Base-by-base conservation (phyloP, 768 basidiomycete species). In the Nevesoporus exiguus region DNA sequence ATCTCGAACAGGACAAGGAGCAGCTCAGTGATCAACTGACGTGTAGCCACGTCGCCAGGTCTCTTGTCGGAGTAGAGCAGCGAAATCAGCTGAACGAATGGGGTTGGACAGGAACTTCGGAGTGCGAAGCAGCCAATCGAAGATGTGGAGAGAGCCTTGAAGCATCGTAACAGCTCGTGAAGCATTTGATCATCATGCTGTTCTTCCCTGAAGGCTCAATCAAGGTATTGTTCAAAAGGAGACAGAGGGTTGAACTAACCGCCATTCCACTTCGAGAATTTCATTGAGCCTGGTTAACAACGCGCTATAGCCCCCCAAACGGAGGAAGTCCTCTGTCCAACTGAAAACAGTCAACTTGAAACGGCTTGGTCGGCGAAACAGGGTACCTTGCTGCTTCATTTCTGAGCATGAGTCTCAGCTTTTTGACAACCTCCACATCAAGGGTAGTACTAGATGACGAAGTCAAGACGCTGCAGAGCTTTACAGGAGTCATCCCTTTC, bases 61-160 rank as follows among this genome's bases (percentile, higher is more conserved):
- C 95, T 97, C 77, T 98, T 98, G 76, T 98, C 96, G 4, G 94
- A 96, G 71, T 92, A 98, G 2, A 98, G 77, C 15, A 98, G 79
- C 9, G 84, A 74, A 17, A 95, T 78, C 27, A 99, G 77, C 57
- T 95, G 89, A 5, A 79, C 77, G 67, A 93, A 98, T 1, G 96
- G 97, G 0, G 87, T 84, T 1, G 95, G 94, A 54, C 88, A 88
- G 29, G 86, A 88, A 62, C 84, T 86, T n/a, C 93, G 86, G 11
- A 99, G 81, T 5, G 97, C 93, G 49, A 85, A 84, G 65, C 90
- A 94, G 14, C 96, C 96, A 33, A 90, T 86, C 44, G 87, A 79
- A 8, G 91, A 93, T 0, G 95, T 96, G 0, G 91, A 86, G 3
- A 99, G 78, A 0, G 90, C 97, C 71, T 97, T 97, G 71, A 98